Conservation (phyloP, 139 green algal genomes). For the Closterium sp. region DNA sequence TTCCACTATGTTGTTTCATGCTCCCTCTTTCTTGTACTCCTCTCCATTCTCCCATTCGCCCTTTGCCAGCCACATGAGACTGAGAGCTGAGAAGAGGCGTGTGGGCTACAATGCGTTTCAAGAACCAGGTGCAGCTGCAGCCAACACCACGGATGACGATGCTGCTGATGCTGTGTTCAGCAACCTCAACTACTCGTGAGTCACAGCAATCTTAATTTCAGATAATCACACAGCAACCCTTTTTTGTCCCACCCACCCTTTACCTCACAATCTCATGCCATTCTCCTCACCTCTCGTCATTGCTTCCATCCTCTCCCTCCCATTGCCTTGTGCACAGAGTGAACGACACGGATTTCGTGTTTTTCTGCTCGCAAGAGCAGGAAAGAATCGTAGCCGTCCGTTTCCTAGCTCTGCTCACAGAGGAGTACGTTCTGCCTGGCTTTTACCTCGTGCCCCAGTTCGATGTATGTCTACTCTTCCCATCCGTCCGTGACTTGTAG, state of each 20-base stretch:
- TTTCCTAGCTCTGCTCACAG: conserved; percentile 14
- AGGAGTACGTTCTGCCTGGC: conserved; percentile 24
- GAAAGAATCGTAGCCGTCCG: not conserved
- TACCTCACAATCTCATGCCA: not conserved
- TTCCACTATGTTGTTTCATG: too few species aligned
- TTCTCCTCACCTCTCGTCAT: not conserved
- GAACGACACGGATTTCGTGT: not conserved
- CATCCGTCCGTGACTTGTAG: too few species aligned
- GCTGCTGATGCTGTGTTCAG: not conserved
- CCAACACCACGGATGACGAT: not conserved
- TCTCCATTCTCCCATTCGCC: too few species aligned
- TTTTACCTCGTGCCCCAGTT: conserved; percentile 15
- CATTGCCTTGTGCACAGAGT: not conserved
- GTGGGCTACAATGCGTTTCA: not conserved
- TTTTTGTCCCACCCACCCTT: too few species aligned
- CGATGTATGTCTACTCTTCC: not conserved
- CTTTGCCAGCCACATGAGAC: not conserved
- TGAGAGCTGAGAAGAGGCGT: not conserved
- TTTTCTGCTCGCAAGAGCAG: conserved; percentile 10
- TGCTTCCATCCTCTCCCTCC: not conserved
- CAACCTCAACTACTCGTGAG: not conserved
- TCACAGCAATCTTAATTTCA: not conserved
- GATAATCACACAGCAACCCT: too few species aligned
- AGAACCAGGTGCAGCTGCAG: not conserved
- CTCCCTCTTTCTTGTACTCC: too few species aligned